phyloP scores from a whole-genome alignment of 2,329 filamentous ascomycete genomes.

The Tetracladium maxilliforme region DNA sequence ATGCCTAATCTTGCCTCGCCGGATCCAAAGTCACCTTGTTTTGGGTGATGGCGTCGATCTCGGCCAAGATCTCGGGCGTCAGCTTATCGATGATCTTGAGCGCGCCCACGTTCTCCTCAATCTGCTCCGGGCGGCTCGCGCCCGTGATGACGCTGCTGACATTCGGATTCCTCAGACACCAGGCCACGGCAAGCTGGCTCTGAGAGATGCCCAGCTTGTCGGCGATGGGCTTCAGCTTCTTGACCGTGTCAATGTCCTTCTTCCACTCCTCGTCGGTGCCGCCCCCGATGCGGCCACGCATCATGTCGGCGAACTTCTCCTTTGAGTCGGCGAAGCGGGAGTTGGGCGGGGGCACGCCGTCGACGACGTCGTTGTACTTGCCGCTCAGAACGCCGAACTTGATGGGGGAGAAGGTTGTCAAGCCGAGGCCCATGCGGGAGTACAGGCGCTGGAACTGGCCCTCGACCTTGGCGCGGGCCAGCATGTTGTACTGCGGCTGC shows the following conservation, averaged over 20 bases:
- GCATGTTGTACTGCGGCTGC: conserved; percentile 49
- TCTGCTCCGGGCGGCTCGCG: conserved; percentile 33
- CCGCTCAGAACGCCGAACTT: conserved; percentile 42
- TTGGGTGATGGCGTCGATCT: conserved; percentile 30
- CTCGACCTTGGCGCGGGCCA: conserved; percentile 43
- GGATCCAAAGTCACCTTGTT: too few relatives aligned
- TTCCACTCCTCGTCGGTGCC: conserved; percentile 17
- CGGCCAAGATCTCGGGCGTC: conserved; percentile 31
- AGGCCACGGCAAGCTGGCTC: conserved; percentile 33
- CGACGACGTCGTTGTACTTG: conserved; percentile 46
- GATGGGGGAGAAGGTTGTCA: conserved; percentile 47
- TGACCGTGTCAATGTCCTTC: conserved; percentile 19
- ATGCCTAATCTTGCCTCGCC: too few relatives aligned
- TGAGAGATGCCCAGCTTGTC: conserved; percentile 40
- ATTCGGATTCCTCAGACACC: conserved; percentile 37
- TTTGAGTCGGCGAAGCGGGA: conserved; percentile 37
- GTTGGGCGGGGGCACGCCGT: conserved; percentile 26
- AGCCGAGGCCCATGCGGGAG: conserved; percentile 38
- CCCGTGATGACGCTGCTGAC: conserved; percentile 37
- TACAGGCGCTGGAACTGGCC: conserved; percentile 42
- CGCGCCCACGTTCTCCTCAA: conserved; percentile 32
- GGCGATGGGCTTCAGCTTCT: conserved; percentile 31
- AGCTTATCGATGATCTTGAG: conserved; percentile 29
- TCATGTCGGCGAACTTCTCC: conserved; percentile 23
- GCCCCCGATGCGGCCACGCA: conserved; percentile 22